Evolutionary conservation across 306 rosid genomes (phyloP).

Genomic region (Corylus heterophylla): DNA sequence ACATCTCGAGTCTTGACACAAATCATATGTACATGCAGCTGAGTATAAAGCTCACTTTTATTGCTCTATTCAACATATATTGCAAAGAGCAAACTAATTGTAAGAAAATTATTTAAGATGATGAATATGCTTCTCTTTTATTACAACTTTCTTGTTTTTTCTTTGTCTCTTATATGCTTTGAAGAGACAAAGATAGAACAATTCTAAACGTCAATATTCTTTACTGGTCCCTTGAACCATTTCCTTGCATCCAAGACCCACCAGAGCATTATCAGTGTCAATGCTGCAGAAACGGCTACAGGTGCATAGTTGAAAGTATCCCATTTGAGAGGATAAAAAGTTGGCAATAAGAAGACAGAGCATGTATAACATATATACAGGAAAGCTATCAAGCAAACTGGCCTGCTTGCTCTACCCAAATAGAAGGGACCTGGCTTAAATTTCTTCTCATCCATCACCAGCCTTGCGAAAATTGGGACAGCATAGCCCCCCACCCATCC

Average conservation of each 20-base stretch:
- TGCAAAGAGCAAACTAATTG: neutral
- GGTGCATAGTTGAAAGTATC: conserved; percentile 11
- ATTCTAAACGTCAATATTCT: conserved; percentile 20
- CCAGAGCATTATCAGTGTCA: conserved; percentile 2
- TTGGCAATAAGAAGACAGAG: neutral
- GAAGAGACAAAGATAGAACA: neutral
- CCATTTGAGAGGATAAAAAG: conserved; percentile 2
- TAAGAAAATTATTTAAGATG: neutral
- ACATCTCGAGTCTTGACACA: neutral
- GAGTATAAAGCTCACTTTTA: neutral
- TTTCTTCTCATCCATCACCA: conserved; percentile 5
- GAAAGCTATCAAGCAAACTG: conserved; percentile 1
- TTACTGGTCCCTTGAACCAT: conserved; percentile 46
- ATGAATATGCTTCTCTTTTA: neutral
- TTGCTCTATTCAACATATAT: neutral
- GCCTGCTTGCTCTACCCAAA: conserved; percentile 11
- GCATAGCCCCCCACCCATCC: conserved; percentile 15
- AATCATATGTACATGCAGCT: too few species aligned
- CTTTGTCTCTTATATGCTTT: neutral
- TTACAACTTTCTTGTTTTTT: neutral
- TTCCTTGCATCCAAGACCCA: conserved; percentile 27
- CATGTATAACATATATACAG: neutral
- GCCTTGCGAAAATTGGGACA: conserved; percentile 4
- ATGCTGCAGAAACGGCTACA: neutral
- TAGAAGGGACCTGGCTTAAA: conserved; percentile 11